Base-by-base conservation (phyloP, 768 basidiomycete genomes). In the Trichaptum fuscoviolaceum region DNA sequence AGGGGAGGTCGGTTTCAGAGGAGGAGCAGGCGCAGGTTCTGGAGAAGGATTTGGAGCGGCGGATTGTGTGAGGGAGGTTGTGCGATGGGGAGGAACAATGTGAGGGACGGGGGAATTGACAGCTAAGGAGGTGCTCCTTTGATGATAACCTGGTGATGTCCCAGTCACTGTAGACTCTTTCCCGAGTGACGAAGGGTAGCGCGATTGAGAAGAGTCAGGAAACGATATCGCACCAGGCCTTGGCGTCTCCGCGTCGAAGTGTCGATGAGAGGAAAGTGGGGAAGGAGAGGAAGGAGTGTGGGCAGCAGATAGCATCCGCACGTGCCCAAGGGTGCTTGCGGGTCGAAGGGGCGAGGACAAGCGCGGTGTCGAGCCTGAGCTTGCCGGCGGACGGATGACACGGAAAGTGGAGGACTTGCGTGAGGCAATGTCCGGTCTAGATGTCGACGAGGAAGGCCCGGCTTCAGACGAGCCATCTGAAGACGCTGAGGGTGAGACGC, bases 11-110 rank as follows among this genome's bases (percentile, higher is more conserved):
- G 58, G 60, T 15, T 35, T 18, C 17, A 69, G 65, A 9, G 42
- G 25, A 20, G 70, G 65, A 9, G 42, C 57, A 24, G 12, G 67
- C 35, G 58, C 35, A n/a, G 64, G 30, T 20, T 67, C 58, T 18
- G 64, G 35, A 27, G 27, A 26, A 23, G 67, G 62, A 24, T 67
- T 66, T 27, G 67, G 70, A 15, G 42, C 42, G 42, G 42, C 5
- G 42, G 42, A 12, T 52, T 52, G 42, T 52, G 42, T n/a, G 66
- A 67, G 30, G 35, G 57, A n/a, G 30, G 24, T 24, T 35, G 64
- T 64, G 26, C 25, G 64, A 34, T 23, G 62, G 36, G 67, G 35
- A 59, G 64, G 27, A 60, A 62, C 20, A 57, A 52, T 36, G n/a
- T 35, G 42, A 65, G 63, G 42, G 7, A 62, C 36, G 26, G 62